Evolutionary conservation across 768 basidiomycete genomes (phyloP), one percentile per base, ranked within the genome.

Genomic region (Collybia sordida): DNA sequence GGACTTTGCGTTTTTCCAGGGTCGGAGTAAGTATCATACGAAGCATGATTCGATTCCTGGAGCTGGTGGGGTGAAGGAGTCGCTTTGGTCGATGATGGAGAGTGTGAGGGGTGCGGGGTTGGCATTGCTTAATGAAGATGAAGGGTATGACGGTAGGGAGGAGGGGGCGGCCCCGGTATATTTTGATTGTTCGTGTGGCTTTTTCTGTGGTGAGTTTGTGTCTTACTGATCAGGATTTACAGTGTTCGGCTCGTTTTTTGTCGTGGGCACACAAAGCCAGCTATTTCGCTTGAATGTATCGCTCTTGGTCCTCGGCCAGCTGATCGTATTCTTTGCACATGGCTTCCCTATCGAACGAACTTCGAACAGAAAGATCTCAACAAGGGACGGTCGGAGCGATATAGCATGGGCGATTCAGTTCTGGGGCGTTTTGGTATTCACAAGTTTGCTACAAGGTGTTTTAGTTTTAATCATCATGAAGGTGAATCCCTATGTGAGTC

Each of bases 1-100:
- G 4, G 90, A 93, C 57, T 67, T 92, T 25, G 87, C 90, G 0
- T 93, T 91, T 60, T 93, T 91, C 65, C 78, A 75, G 51, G 81
- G 82, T 1, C 75, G 90, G 37, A 83, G 85, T 52, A 77, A 74
- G 53, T 93, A 93, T 56, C 91, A 93, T 62, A 92, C 90, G 0
- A 78, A 77, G 59, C 80, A 80, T 36, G 90, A 93, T 59, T 75
- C 82, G 1, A 74, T 91, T 38, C 72, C 85, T 6, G 79, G 78
- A 44, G 82, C 75, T 24, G 62, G 71, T 2, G 85, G 83, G 0
- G 75, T 69, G 50, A 70, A 64, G 28, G 56, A 60, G 28, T 70
- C 85, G 6, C 68, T 93, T 7, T 93, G 90, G 89, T 75, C 82
- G 2, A 88, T 91, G 85, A 79, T 93, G 79, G 87, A 92, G 53